Base-by-base conservation (phyloP, 108 stramenopile genomes). In the Bacterosira constricta region DNA sequence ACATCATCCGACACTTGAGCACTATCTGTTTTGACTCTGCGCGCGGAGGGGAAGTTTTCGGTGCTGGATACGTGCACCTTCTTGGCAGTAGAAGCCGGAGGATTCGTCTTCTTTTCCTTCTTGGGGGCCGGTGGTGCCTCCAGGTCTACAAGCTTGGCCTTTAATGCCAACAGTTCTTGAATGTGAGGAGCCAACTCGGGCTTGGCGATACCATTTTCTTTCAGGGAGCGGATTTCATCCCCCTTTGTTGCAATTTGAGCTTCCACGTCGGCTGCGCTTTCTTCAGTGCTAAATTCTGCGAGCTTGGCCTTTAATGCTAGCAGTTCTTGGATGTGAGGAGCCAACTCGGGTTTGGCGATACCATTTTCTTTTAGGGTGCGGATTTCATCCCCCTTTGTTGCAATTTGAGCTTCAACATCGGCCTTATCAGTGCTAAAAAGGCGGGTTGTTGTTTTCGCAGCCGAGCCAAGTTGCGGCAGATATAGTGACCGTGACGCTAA, bases 301-400 rank as follows among this genome's bases (percentile, higher is more conserved):
- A 71, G 17, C 49, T 61, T 46, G 47, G 69, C 44, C 26, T 71
- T 71, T 13, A 71, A 38, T n/a, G 36, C 69, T 49, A 46, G 20
- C 26, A 71, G 38, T 38, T 71, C 69, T 20, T 49, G 46, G 44
- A 71, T 50, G 47, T 71, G 69, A 2, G 69, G 69, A 0, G 69
- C 69, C 34, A 71, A 25, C 11, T 71, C 69, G 1, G 32, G 21
- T 52, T 61, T 71, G 39, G 56, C n/a, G 5, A 56, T 49, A 17
- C 91, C 91, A 13, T 34, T 63, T 51, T 86, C 88, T 56, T 92
- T 92, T 45, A 92, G 60, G 12, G 85, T 71, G 18, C 91, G 83
- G 57, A 92, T 92, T 80, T 86, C 84, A 57, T 89, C 86, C 32
- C 88, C 91, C 63, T 86, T 89, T 42, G 59, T 71, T 51, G 86